Base-by-base conservation (phyloP, 805 yeast genomes). In the Candida tibetensis region DNA sequence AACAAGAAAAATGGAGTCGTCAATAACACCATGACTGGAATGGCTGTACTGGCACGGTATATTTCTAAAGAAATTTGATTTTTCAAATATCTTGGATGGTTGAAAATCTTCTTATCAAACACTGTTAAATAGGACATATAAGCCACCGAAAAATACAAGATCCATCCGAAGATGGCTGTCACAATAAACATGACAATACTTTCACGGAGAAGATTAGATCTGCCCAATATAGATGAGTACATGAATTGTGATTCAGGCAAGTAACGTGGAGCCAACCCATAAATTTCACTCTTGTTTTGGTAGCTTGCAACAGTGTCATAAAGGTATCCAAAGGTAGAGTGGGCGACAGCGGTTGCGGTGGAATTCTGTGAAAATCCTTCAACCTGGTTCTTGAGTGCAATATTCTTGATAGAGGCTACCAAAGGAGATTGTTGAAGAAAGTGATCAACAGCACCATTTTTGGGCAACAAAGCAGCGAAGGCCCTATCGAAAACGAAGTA, bases 31-130 rank as follows among this genome's bases (percentile, higher is more conserved):
- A 93, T 93, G 14, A 71, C 58, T 21, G 99, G 99, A 48, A 93
- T 89, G 12, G 97, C 82, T 14, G 83, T 64, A 43, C 77, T 47
- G 0, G 96, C 96, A 57, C 81, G 82, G 46, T 74, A 66, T 46
- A 91, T 85, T 60, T 93, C 99, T 57, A 87, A 67, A 4, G 76
- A 65, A 77, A 93, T 80, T 69, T 93, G 99, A 66, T 93, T 91
- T 61, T 93, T 93, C 64, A 93, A 74, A 63, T 86, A 91, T 60
- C 96, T 77, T 42, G 99, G 99, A 62, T 93, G 99, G 65, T 91
- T 87, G 75, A 91, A 88, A 42, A 88, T 86, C 38, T 81, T 81
- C 57, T 82, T 84, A 64, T 93, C 97, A 58, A 87, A 93, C 17
- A 93, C 80, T 49, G 83, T 79, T 26, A 71, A 49, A 60, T 85